Base-by-base conservation (phyloP, 768 basidiomycete species). In the Amanita polypyramis region DNA sequence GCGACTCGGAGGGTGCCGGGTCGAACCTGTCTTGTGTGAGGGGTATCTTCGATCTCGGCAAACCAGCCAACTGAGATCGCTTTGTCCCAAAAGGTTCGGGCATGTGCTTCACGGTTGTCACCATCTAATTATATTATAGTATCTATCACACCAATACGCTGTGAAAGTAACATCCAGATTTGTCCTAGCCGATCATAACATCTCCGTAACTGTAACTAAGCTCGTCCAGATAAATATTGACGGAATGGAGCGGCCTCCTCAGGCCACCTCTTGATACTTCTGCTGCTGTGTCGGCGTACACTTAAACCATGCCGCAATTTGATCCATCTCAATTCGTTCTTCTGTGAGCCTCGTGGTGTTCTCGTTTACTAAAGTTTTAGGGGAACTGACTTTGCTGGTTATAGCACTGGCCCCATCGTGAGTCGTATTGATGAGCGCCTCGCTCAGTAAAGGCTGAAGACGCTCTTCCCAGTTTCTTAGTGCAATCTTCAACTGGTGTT, bases 341-440 rank as follows among this genome's bases (percentile, higher is more conserved):
- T 36, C 44, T 45, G 44, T 45, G 15, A 35, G 44, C 23, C 19
- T 44, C 2, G 14, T 36, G 7, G 14, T 36, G 7, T 34, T 15
- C 8, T 36, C n/a, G 6, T 34, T 45, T 19, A 45, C 27, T n/a
- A n/a, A n/a, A n/a, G 19, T 6, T 11, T 7, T n/a, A 14, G 3
- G 15, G 4, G 17, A 6, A 23, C 44, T 45, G 44, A 48, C n/a
- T 20, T 5, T 48, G 9, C 12, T 42, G 20, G 10, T 48, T 12
- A 23, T 14, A 48, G 47, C 29, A 42, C 47, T 8, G 47, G 47
- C 1, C 47, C 47, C 27, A 48, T 42, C 10, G 47, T 48, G 10
- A 48, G 47, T 45, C 25, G 8, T 34, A 30, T 19, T 14, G 20
- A 10, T 25, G 21, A 8, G 20, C 20, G 36, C 21, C 4, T 19